phyloP scores from a whole-genome alignment of 2,329 filamentous ascomycete species.

The Lomentospora prolificans region DNA sequence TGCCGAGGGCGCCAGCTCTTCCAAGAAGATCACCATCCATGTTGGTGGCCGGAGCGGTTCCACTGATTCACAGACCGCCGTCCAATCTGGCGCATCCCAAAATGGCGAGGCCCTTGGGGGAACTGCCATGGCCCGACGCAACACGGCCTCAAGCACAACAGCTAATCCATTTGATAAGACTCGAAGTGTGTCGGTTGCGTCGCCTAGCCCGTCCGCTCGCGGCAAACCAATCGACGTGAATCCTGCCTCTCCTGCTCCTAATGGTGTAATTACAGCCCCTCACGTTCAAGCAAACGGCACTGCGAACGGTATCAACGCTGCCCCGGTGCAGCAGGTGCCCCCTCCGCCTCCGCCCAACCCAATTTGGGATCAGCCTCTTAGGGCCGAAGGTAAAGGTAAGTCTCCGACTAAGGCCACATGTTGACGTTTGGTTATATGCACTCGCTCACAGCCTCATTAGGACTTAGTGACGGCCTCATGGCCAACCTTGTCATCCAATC shows the following conservation, averaged over 20 bases:
- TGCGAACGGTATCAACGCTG: background rate
- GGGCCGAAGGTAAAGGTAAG: slow-evolving; percentile 7
- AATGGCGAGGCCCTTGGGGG: slow-evolving; percentile 15
- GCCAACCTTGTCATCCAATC: background rate
- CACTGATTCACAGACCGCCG: slow-evolving; percentile 19
- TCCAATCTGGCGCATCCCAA: slow-evolving; percentile 21
- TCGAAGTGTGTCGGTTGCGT: slow-evolving; percentile 28
- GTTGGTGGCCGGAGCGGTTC: slow-evolving; percentile 51
- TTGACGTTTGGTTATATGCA: background rate
- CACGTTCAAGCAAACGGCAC: background rate
- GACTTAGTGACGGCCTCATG: background rate
- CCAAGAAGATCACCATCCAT: slow-evolving; percentile 63
- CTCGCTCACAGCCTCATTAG: background rate
- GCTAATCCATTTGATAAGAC: slow-evolving; percentile 27
- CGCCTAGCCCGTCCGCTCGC: slow-evolving; percentile 33
- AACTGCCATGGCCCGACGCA: background rate
- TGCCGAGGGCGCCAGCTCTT: slow-evolving; percentile 25
- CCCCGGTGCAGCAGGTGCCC: slow-evolving; percentile 16
- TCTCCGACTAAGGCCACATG: background rate
- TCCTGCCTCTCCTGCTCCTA: slow-evolving; percentile 16
- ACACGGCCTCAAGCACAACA: slow-evolving; percentile 5
- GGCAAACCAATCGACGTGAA: slow-evolving; percentile 18
- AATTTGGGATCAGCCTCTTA: slow-evolving; percentile 18
- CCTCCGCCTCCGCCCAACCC: slow-evolving; percentile 23
- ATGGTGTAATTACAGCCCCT: slow-evolving; percentile 17